Evolutionary conservation across 2,329 filamentous ascomycete species (phyloP), one percentile per base, ranked within the genome.

Genomic region (Chalaropsis ovoidea): DNA sequence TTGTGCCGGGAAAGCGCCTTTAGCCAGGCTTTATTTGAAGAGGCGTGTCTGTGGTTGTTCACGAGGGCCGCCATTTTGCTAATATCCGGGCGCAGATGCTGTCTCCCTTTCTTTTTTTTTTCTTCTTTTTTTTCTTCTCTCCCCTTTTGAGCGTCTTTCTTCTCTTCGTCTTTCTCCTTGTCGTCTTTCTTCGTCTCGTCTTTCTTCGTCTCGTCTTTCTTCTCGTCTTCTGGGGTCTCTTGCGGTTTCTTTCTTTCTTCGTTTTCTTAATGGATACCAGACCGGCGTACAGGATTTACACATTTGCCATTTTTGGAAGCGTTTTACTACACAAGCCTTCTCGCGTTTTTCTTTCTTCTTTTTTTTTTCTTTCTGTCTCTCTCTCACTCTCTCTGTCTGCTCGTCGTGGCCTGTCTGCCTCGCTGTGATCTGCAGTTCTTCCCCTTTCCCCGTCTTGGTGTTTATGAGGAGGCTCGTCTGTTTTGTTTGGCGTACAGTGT

Each of bases 1-100:
- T 99, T 67, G 94, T 99, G 3, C 94, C 94, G 0, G 93, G 94
- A 65, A 95, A 89, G 74, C 81, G 88, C 68, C 80, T 95, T 56
- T 94, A 73, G 77, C 10, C 11, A 22, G 22, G n/a, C 13, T n/a
- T 24, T 39, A 39, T 22, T 4, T 11, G 19, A 24, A 49, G 47
- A 49, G 47, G 13, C 7, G 47, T 49, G 19, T 49, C n/a, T 22
- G 22, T 47, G n/a, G n/a, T n/a, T n/a, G n/a, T 47, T 19, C 45
- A 22, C 11, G 10, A 13, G 10, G 47, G 47, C 10, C n/a, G 19
- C 19, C 47, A 49, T 49, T 49, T 49, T 49, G 6, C n/a, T 49
- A n/a, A n/a, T n/a, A n/a, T n/a, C n/a, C n/a, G n/a, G n/a, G n/a
- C n/a, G n/a, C n/a, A n/a, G n/a, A n/a, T n/a, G n/a, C 31, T 31